phyloP scores from a whole-genome alignment of 768 basidiomycete genomes.

The Saitozyma podzolica region DNA sequence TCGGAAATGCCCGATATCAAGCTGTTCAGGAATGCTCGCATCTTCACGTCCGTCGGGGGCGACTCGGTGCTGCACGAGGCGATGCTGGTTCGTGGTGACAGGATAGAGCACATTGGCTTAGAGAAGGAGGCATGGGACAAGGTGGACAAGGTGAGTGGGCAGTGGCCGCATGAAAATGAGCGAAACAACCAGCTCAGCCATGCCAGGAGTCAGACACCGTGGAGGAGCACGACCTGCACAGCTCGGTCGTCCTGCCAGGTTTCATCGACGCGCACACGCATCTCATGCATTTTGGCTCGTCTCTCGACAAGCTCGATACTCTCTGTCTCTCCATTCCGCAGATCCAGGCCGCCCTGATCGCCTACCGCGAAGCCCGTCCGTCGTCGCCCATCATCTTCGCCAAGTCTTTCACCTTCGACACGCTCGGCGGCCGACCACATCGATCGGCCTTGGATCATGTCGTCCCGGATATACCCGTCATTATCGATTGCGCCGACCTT shows the following conservation, averaged over 20 bases:
- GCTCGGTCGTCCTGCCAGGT: conserved; percentile 24
- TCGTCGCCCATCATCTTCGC: conserved; percentile 8
- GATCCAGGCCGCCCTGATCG: conserved; percentile 12
- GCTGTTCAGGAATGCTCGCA: conserved; percentile 16
- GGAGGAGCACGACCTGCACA: conserved; percentile 8
- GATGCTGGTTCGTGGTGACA: conserved; percentile 8
- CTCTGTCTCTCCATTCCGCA: conserved; percentile 6
- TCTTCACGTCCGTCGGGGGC: conserved; percentile 15
- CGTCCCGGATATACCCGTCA: conserved; percentile 24
- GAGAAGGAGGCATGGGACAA: not conserved
- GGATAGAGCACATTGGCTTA: conserved; percentile 6
- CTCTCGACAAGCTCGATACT: conserved; percentile 1
- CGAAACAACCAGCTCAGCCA: not conserved
- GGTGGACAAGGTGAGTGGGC: not conserved
- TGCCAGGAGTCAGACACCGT: too few relatives aligned
- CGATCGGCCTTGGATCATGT: conserved; percentile 18
- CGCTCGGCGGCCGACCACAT: conserved; percentile 12
- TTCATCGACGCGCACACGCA: conserved; percentile 33
- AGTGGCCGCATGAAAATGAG: too few relatives aligned
- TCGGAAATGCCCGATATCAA: not conserved
- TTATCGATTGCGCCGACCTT: conserved; percentile 25
- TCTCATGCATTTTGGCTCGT: conserved; percentile 20
- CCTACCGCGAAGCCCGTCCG: conserved; percentile 6
- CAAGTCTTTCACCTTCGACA: conserved; percentile 15
- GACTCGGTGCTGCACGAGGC: conserved; percentile 10